Evolutionary conservation across 2,329 filamentous ascomycete species (phyloP), one percentile per base, ranked within the genome.

Genomic region (Diaporthe sp.): DNA sequence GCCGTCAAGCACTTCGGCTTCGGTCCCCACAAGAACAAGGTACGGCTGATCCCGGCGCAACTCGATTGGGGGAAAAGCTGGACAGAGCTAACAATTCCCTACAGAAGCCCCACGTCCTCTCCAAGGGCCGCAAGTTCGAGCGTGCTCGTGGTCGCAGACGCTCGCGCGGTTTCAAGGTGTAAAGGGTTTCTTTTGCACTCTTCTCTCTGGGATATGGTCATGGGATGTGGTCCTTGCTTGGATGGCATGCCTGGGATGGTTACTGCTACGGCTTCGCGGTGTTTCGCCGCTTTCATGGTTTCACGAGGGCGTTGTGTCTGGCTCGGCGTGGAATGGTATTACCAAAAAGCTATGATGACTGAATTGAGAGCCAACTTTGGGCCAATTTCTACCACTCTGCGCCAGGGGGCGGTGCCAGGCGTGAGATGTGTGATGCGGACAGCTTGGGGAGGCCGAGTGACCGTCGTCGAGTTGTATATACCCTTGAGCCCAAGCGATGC

Each of bases 91-190:
- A 88, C 79, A 65, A 73, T 58, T 76, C 78, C 71, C 55, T 83
- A 77, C 81, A 97, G 96, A 98, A 98, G 92, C 96, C 96, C 82
- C 94, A 98, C 83, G 92, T 99, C 85, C 92, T 95, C 89, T 98
- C 95, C 91, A 99, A 99, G 94, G 97, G 97, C 85, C 94, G 97
- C 90, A 99, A 99, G 92, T 99, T 99, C 91, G 97, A 99, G 94
- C 92, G 93, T 85, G 97, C 96, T 85, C 96, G 97, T 97, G 97
- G 97, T 89, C 96, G 97, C 90, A 97, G 97, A 94, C 92, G 95
- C 87, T 98, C 96, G 84, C 93, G 94, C 85, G 97, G 97, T 92
- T 99, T 99, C 96, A 99, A 99, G 95, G 97, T 99, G 87, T 99
- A 98, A 95, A 86, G 87, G 80, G 79, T 77, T 79, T 75, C 76